Conservation (phyloP, 208 protist genomes). For the Trypanosoma rangeli region DNA sequence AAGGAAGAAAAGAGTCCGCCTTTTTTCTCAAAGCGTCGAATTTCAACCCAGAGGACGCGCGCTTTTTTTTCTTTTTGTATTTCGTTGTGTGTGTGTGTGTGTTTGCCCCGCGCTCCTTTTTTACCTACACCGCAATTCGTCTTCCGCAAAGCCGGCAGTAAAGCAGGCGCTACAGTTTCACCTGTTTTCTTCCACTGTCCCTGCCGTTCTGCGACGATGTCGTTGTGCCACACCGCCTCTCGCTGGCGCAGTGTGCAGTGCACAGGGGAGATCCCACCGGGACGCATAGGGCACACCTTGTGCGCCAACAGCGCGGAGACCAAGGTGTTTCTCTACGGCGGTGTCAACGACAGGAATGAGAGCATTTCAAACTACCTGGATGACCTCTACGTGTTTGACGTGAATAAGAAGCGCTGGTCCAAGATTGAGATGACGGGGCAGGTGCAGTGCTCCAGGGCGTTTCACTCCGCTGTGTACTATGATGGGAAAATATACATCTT, state of each 20-base stretch:
- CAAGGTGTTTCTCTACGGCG: constrained; percentile 87
- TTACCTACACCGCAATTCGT: neutral
- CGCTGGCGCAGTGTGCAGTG: constrained; percentile 57
- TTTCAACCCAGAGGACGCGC: neutral
- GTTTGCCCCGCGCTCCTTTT: neutral
- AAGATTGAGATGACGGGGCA: constrained; percentile 56
- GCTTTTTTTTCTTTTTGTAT: neutral
- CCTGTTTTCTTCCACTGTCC: neutral
- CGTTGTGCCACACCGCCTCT: constrained; percentile 16
- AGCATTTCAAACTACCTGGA: constrained; percentile 80
- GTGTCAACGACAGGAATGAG: constrained; percentile 80
- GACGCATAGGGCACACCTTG: constrained; percentile 86
- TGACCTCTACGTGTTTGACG: constrained; percentile 81
- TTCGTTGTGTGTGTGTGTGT: neutral
- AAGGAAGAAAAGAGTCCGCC: neutral
- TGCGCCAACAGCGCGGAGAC: constrained; percentile 61
- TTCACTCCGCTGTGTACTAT: constrained; percentile 85
- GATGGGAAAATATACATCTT: constrained; percentile 74
- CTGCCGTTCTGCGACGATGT: constrained; percentile 2
- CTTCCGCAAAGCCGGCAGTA: neutral
- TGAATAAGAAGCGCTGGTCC: constrained; percentile 62
- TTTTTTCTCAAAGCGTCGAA: neutral
- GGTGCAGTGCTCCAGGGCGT: constrained; percentile 72
- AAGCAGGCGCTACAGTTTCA: neutral
- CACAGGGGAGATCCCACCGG: constrained; percentile 47